Base-by-base conservation (phyloP, 768 basidiomycete species). In the Strobilomyces dryophilus region DNA sequence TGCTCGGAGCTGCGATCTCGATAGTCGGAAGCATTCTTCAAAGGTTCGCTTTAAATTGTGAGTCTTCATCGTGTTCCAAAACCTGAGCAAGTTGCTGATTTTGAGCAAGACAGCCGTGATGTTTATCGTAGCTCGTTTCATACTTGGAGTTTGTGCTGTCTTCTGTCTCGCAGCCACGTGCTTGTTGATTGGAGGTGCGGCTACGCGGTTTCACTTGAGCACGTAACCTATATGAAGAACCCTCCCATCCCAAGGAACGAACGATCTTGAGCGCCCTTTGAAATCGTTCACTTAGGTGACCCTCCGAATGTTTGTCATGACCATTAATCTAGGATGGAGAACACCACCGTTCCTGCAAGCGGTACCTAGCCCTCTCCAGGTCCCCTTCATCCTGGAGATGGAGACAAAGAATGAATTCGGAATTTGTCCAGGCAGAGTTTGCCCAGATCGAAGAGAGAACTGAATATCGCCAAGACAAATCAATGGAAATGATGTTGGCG, bases 301-400 rank as follows among this genome's bases (percentile, higher is more conserved):
- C 0, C 76, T 85, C 27, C 81, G 82, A 5, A 87, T 85, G 0
- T 87, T 85, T 74, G 60, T 70, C 8, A 82, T 86, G 73, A 45
- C 58, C 0, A 77, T 61, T 48, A 75, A 81, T 60, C 83, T 82
- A 82, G 81, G 77, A 7, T 86, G 85, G 84, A 75, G 84, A 20
- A 82, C 85, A 21, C 84, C 83, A 0, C 54, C 54, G 1, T 80
- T 82, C 17, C 73, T 85, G 14, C 85, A 87, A 63, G 59, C 77
- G 21, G 60, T 75, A 1, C 84, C 84, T 2, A 78, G 76, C 54
- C 27, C 73, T 8, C 63, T 84, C 20, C 84, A 85, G 56, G 63
- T 84, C 32, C 52, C 57, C n/a, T 80, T 85, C 66, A 71, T 83
- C 51, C 75, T 56, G 83, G 79, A 1, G 83, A 84, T 47, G 81